Conservation (phyloP, 805 yeast genomes). For the Candida sonorensis region DNA sequence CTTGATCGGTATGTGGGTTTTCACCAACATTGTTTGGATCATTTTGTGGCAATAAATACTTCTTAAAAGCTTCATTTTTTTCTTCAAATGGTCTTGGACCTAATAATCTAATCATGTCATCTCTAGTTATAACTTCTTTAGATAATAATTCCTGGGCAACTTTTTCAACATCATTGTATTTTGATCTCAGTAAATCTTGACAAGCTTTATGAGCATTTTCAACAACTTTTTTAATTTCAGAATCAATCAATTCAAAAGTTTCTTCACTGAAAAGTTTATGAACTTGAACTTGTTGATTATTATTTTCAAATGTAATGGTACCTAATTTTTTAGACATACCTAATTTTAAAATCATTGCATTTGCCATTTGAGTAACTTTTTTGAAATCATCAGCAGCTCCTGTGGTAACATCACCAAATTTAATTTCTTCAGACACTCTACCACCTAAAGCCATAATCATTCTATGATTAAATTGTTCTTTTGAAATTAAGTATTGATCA, state of each 20-base stretch:
- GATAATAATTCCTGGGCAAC: conserved; percentile 82
- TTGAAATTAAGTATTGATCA: conserved; percentile 73
- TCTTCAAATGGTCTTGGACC: conserved; percentile 94
- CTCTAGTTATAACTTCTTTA: conserved; percentile 89
- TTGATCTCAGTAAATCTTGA: conserved; percentile 57
- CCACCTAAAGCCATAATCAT: conserved; percentile 98
- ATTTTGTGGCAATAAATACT: conserved; percentile 35
- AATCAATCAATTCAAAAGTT: conserved; percentile 75
- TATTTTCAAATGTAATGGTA: conserved; percentile 70
- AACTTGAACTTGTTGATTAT: conserved; percentile 42
- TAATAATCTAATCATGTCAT: conserved; percentile 81
- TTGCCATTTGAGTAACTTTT: conserved; percentile 91
- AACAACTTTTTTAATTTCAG: conserved; percentile 74
- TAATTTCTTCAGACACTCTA: conserved; percentile 90
- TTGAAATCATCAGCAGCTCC: conserved; percentile 97
- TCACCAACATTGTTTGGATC: conserved; percentile 8
- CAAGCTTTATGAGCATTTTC: conserved; percentile 71
- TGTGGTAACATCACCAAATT: conserved; percentile 85
- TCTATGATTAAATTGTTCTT: conserved; percentile 69
- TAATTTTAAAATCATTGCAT: conserved; percentile 81
- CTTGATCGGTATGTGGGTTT: conserved; percentile 16
- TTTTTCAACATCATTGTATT: conserved; percentile 66
- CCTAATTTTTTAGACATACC: conserved; percentile 92
- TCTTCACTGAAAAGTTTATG: conserved; percentile 82
- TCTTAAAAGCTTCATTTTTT: conserved; percentile 84